These are phyloP conservation scores for Talaromyces wortmannii DNA, from an alignment of 495 filamentous ascomycete genomes.

Conservation along the genomic window DNA sequence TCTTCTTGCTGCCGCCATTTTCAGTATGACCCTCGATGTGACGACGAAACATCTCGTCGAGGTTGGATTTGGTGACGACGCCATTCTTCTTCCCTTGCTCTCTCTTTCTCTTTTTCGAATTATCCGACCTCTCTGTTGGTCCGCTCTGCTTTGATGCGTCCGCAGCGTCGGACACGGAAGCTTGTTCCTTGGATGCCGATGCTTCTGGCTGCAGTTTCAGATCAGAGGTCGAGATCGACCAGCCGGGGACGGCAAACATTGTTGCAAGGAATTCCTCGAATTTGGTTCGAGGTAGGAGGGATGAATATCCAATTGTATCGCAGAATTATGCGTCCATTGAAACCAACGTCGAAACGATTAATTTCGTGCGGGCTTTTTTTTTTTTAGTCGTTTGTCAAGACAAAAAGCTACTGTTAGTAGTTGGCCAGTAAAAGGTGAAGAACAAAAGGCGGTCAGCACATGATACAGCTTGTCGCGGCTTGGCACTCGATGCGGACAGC, in stretches of 20 bases:
- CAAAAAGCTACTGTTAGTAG: too few species aligned
- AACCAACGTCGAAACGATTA: too few species aligned
- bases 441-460: too few species aligned
- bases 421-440: too few species aligned
- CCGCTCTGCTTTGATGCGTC: conserved; percentile 22
- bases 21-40: conserved; percentile 58
- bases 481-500: too few species aligned
- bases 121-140: neutral
- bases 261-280: neutral
- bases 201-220: conserved; percentile 61
- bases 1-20: conserved; percentile 16
- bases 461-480: too few species aligned
- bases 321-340: too few species aligned
- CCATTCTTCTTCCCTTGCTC: conserved; percentile 30
- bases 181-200: conserved; percentile 12
- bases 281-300: too few species aligned
- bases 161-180: conserved; percentile 12
- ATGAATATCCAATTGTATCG: too few species aligned
- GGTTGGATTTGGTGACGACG: conserved; percentile 61
- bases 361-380: too few species aligned
- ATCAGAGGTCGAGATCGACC: conserved; percentile 65
- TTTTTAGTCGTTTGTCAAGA: too few species aligned
- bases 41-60: conserved; percentile 68
- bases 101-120: conserved; percentile 48
- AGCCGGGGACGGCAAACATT: conserved; percentile 95